Conservation (phyloP, 129 eudicot species). For the Artemisia tridentata region DNA sequence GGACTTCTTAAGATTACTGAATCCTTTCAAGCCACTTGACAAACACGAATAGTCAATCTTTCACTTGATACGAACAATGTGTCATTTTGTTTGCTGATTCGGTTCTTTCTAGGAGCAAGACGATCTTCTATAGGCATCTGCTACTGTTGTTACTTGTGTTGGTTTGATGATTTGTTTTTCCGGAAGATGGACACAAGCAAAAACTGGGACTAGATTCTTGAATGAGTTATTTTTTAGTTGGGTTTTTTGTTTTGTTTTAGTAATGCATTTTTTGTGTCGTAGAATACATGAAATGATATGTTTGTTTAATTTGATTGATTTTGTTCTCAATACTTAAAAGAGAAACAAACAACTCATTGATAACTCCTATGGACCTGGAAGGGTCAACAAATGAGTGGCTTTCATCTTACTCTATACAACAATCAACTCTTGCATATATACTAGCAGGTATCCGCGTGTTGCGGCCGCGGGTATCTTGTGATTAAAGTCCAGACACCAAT, state of each 20-base stretch:
- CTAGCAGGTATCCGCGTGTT: too few species aligned
- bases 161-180: conserved; percentile 21
- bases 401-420: too few species aligned
- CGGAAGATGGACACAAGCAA: conserved; percentile 9
- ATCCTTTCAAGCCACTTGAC: conserved; percentile 38
- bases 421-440: too few species aligned
- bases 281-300: conserved; percentile 14
- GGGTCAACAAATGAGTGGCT: too few species aligned
- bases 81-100: background rate
- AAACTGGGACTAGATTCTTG: conserved; percentile 8
- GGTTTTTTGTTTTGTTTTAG: conserved; percentile 2
- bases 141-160: conserved; percentile 15
- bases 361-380: background rate
- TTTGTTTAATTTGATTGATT: conserved; percentile 7
- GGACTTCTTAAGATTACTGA: conserved; percentile 33
- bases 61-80: background rate
- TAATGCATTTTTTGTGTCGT: conserved; percentile 24
- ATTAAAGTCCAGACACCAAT: too few species aligned
- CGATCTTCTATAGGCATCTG: too few species aligned
- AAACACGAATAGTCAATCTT: conserved; percentile 29
- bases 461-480: too few species aligned
- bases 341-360: background rate
- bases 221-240: background rate
- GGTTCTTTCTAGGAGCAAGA: too few species aligned
- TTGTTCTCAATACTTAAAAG: background rate